phyloP scores from a whole-genome alignment of 1,284 basidiomycete genomes.

The Schizophyllum amplum region DNA sequence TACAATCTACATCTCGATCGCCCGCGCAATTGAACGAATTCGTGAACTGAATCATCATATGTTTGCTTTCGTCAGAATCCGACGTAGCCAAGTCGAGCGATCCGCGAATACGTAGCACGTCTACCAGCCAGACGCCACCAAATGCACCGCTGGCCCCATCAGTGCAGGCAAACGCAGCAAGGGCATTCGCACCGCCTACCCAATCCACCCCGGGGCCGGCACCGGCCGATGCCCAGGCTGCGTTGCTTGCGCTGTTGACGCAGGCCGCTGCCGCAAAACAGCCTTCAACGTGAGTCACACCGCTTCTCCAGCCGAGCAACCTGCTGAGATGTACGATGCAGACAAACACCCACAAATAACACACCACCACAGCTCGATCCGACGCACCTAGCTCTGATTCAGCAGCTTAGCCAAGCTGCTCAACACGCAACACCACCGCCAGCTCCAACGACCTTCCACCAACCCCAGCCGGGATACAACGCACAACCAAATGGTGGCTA shows the following conservation, averaged over 20 bases:
- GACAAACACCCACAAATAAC: conserved; percentile 59
- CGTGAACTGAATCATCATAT: conserved; percentile 59
- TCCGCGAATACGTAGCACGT: conserved; percentile 1
- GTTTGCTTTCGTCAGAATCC: conserved; percentile 57
- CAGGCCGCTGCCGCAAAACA: conserved; percentile 40
- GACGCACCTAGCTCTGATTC: neutral
- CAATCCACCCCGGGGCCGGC: conserved; percentile 21
- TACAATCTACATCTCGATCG: conserved; percentile 54
- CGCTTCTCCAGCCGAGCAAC: neutral
- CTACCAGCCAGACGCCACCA: conserved; percentile 15
- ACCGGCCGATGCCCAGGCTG: conserved; percentile 42
- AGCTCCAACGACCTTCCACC: neutral
- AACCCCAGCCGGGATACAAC: neutral
- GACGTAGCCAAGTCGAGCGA: conserved; percentile 35
- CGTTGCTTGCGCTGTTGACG: conserved; percentile 58
- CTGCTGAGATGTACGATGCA: conserved; percentile 20
- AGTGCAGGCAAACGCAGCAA: conserved; percentile 20
- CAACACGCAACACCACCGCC: neutral
- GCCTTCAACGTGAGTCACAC: conserved; percentile 24
- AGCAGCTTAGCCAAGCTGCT: neutral
- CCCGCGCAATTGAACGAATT: conserved; percentile 40
- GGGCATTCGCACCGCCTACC: conserved; percentile 21
- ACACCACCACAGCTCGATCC: conserved; percentile 15
- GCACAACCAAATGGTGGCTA: neutral
- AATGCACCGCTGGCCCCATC: conserved; percentile 20